Percentiles rank a stretch among this genome's conserved stretches.
phyloP scores from a whole-genome alignment of 805 yeast genomes.

The Cyberlindnera sargentensis region DNA sequence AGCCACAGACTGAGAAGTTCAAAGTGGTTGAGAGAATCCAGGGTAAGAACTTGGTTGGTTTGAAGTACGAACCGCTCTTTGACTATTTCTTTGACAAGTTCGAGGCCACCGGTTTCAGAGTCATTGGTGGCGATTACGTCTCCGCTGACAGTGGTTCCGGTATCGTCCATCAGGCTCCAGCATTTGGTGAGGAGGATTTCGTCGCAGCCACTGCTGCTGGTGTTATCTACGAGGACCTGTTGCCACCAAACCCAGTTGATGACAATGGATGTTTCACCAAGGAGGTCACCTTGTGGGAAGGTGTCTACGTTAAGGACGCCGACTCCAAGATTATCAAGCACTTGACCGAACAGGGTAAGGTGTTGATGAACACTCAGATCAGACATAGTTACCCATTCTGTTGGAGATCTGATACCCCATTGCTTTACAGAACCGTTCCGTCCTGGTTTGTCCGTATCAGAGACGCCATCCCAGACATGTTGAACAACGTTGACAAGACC shows the following conservation, averaged over 20 bases:
- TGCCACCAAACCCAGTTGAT: constrained; percentile 93
- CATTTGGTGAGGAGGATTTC: constrained; percentile 99
- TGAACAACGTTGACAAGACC: constrained; percentile 76
- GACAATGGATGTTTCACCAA: constrained; percentile 80
- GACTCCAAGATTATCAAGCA: constrained; percentile 84
- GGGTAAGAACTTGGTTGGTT: constrained; percentile 78
- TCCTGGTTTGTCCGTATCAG: constrained; percentile 96
- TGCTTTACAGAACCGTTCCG: constrained; percentile 92
- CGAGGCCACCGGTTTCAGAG: constrained; percentile 74
- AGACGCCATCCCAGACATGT: constrained; percentile 83
- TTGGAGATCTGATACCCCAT: constrained; percentile 99
- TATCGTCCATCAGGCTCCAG: constrained; percentile 97
- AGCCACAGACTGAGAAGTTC: constrained; percentile 85
- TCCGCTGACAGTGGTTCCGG: constrained; percentile 97
- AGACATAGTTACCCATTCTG: constrained; percentile 98
- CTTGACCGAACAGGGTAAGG: constrained; percentile 68
- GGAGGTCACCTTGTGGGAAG: constrained; percentile 69
- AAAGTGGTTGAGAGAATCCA: constrained; percentile 71
- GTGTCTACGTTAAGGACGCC: constrained; percentile 91
- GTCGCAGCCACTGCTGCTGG: constrained; percentile 72
- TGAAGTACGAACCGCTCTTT: constrained; percentile 77
- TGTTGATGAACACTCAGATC: constrained; percentile 73
- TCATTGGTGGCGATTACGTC: constrained; percentile 77
- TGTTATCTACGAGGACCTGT: constrained; percentile 56
- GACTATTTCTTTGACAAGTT: constrained; percentile 72